These are phyloP conservation scores for Podospora didyma DNA, from an alignment of 495 filamentous ascomycete genomes.

Conservation along the genomic window DNA sequence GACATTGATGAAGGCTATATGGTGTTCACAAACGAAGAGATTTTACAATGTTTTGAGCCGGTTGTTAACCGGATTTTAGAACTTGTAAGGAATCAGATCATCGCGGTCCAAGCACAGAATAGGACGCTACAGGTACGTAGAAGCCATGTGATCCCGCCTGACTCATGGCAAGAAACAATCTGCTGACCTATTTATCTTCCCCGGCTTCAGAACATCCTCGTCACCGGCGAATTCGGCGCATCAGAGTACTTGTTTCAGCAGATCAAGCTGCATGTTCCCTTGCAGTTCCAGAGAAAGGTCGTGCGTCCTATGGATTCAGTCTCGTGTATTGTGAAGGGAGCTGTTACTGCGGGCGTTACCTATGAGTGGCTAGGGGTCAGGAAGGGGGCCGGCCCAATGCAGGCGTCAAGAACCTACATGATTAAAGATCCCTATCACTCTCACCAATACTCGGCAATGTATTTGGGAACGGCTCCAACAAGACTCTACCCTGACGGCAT, in stretches of 20 bases:
- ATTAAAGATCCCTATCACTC: too few relatives aligned
- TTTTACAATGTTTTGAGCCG: conserved; percentile 72
- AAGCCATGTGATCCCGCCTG: too few relatives aligned
- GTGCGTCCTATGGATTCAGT: conserved; percentile 76
- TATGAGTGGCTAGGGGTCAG: too few relatives aligned
- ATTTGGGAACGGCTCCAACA: too few relatives aligned
- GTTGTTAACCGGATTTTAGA: conserved; percentile 71
- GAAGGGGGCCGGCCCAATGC: too few relatives aligned
- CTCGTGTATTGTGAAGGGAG: conserved; percentile 72
- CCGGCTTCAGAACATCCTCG: conserved; percentile 64
- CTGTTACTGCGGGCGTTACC: conserved; percentile 81
- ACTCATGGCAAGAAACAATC: too few relatives aligned
- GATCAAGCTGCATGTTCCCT: conserved; percentile 73
- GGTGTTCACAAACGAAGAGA: conserved; percentile 79
- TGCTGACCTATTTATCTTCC: too few relatives aligned
- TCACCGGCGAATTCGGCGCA: conserved; percentile 70
- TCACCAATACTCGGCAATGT: too few relatives aligned
- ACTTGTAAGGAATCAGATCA: conserved; percentile 72
- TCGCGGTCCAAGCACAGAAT: conserved; percentile 73
- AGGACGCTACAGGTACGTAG: conserved; percentile 29
- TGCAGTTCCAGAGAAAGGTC: conserved; percentile 73
- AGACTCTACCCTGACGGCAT: too few relatives aligned
- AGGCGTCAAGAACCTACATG: too few relatives aligned
- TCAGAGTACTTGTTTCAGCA: conserved; percentile 78
- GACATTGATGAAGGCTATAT: conserved; percentile 75